Evolutionary conservation across 257 asterid species (phyloP).

Genomic region (Plantago elongata): DNA sequence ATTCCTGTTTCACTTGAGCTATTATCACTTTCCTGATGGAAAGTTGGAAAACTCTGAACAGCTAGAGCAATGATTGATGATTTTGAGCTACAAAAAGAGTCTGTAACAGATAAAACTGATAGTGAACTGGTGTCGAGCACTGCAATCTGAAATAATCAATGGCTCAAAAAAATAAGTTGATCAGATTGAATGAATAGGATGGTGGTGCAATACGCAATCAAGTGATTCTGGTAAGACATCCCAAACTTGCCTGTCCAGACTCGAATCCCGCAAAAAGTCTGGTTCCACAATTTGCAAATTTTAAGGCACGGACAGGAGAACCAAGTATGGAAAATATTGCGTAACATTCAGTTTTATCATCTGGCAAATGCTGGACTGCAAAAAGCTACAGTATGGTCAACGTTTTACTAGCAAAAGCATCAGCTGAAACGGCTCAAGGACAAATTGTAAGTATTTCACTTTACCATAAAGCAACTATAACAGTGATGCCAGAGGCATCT

Average conservation of each 20-base stretch:
- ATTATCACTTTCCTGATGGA: conserved; percentile 27
- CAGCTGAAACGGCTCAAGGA: neutral
- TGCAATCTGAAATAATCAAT: conserved; percentile 57
- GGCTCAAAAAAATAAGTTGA: conserved; percentile 19
- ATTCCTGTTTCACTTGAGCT: conserved; percentile 34
- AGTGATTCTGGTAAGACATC: conserved; percentile 9
- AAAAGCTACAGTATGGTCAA: conserved; percentile 27
- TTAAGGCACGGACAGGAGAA: conserved; percentile 70
- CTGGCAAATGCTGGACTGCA: conserved; percentile 52
- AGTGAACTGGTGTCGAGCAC: conserved; percentile 64
- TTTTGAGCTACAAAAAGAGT: conserved; percentile 45
- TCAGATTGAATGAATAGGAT: neutral
- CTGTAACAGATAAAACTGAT: conserved; percentile 65
- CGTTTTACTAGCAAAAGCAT: conserved; percentile 10
- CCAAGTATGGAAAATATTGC: conserved; percentile 50
- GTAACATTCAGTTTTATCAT: conserved; percentile 39
- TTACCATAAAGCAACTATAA: neutral
- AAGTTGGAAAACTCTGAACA: conserved; percentile 33
- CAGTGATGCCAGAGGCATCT: neutral
- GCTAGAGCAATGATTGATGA: conserved; percentile 59
- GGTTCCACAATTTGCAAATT: conserved; percentile 52
- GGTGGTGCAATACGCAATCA: conserved; percentile 9
- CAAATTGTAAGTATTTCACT: neutral
- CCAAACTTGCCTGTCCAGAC: conserved; percentile 57
- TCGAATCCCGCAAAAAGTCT: conserved; percentile 76